These are phyloP conservation scores for Hammondia hammondi DNA, from an alignment of 169 alveolate genomes.

Conservation along the genomic window DNA sequence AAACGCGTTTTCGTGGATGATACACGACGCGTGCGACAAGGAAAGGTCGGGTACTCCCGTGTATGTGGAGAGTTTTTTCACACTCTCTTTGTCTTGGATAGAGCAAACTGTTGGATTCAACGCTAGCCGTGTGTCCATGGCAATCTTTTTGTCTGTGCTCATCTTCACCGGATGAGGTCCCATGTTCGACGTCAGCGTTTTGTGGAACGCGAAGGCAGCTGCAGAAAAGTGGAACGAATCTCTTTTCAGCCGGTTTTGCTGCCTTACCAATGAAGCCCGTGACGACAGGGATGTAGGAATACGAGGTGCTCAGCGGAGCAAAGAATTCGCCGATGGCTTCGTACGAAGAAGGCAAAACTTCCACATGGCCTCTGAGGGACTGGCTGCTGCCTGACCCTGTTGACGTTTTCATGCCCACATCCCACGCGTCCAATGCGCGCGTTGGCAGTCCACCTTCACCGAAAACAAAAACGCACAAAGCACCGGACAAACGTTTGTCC, in stretches of 20 bases:
- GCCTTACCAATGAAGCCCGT: conserved; percentile 73
- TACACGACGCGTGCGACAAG: too few relatives aligned
- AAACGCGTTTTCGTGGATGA: too few relatives aligned
- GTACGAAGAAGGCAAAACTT: neutral
- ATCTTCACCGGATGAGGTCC: too few relatives aligned
- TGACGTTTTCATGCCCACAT: neutral
- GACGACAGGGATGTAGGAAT: conserved; percentile 65
- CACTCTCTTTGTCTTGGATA: too few relatives aligned
- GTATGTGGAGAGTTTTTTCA: too few relatives aligned
- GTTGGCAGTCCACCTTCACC: neutral
- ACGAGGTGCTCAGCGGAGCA: conserved; percentile 38
- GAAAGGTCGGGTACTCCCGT: too few relatives aligned
- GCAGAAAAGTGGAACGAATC: too few relatives aligned
- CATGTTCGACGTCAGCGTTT: too few relatives aligned
- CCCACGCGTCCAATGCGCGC: neutral
- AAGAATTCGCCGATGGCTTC: conserved; percentile 49
- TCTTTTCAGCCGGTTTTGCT: neutral
- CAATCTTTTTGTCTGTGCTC: too few relatives aligned
- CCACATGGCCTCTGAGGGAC: neutral
- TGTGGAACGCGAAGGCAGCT: too few relatives aligned
- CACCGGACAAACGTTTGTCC: neutral
- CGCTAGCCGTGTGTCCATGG: too few relatives aligned
- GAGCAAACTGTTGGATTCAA: too few relatives aligned
- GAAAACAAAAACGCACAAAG: neutral
- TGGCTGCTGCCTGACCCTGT: conserved; percentile 1